Conservation (phyloP, 2,329 filamentous ascomycete genomes). For the Hymenotorrendiella dingleyae region DNA sequence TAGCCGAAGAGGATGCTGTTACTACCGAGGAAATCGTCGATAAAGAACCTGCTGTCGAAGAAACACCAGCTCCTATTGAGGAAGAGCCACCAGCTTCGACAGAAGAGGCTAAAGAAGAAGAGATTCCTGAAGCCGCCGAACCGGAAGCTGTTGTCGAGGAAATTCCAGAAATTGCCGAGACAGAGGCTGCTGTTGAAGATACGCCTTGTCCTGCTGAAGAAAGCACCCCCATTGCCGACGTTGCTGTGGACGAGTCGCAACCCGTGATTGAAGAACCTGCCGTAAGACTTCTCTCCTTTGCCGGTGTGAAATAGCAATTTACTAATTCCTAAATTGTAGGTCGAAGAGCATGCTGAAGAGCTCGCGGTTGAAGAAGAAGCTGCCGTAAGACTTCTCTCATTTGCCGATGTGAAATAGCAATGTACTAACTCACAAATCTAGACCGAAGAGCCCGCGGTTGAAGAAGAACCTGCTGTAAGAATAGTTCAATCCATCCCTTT, state of each 20-base stretch:
- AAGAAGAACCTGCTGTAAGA: conserved; percentile 2
- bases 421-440: too few species aligned
- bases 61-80: conserved; percentile 6
- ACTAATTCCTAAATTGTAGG: too few species aligned
- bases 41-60: not conserved
- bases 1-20: too few species aligned
- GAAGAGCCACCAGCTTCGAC: conserved; percentile 6
- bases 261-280: too few species aligned
- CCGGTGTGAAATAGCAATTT: too few species aligned
- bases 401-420: too few species aligned
- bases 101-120: not conserved
- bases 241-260: too few species aligned
- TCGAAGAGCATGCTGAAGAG: conserved; percentile 5
- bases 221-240: not conserved
- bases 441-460: conserved; percentile 6
- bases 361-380: conserved; percentile 4
- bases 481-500: too few species aligned
- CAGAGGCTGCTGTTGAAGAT: conserved; percentile 8
- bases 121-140: conserved; percentile 2
- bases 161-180: conserved; percentile 5
- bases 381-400: too few species aligned
- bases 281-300: too few species aligned
- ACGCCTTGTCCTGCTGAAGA: too few species aligned
- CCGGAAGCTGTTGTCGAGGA: conserved; percentile 10
- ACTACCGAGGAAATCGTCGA: conserved; percentile 8